Evolutionary conservation across 2,329 filamentous ascomycete species (phyloP), one percentile per base, ranked within the genome.

Genomic region (Fusarium sp.): DNA sequence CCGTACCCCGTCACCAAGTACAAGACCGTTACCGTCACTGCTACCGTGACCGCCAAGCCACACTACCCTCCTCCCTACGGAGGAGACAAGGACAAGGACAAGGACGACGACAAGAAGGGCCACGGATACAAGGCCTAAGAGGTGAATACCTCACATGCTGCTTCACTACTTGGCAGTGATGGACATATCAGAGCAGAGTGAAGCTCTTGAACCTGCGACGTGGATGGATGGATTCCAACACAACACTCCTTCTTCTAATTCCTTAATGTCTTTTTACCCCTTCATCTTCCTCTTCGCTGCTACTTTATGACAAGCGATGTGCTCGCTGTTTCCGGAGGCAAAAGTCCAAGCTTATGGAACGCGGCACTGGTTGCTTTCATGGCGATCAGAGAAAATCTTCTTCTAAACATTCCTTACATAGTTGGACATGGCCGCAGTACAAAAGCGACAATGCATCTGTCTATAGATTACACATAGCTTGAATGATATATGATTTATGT

Each of bases 341-440:
- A 2, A 11, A 10, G 1, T 31, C 21, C 28, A 36, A 34, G 49
- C 31, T 43, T 24, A 49, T 28, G 58, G 58, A 24, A 22, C 31
- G 15, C 36, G 6, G 33, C 8, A 36, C 2, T 22, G 40, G 21
- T 15, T 24, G 6, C 47, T 44, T 44, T 33, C 6, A 50, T 39
- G 2, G 26, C 13, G 36, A 57, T 24, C 8, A 21, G 24, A 36
- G 19, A 64, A 50, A 65, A 36, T 68, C 45, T 65, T 65, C 50
- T 69, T 69, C 65, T 2, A 65, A 21, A 69, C 65, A 53, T 46
- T 69, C 65, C 6, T 69, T 69, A 53, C 10, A 69, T 65, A 69
- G 65, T 57, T 51, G 44, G 50, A 69, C 56, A 61, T 69, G 65
- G 65, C 34, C 46, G 65, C 60, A 22, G 38, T 34, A 31, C 43